Conservation (phyloP, 495 filamentous ascomycete species). For the Daldinia bambusicola region DNA sequence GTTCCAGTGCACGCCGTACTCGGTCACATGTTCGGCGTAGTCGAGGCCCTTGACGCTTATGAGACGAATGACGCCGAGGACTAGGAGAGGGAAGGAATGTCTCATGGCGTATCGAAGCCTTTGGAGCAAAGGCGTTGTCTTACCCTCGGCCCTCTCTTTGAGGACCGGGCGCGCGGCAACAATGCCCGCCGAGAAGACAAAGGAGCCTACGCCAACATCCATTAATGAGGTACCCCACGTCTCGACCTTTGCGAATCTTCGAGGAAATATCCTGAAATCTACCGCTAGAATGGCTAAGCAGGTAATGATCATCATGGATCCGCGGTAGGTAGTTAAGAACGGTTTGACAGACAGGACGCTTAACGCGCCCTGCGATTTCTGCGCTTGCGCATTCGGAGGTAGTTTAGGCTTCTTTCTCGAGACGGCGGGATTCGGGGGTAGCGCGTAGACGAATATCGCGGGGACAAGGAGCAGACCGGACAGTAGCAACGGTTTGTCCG, state of each 20-base stretch:
- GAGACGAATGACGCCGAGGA: constrained; percentile 82
- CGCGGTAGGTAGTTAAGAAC: constrained; percentile 90
- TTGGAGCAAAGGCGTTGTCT: constrained; percentile 57
- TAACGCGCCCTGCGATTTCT: constrained; percentile 45
- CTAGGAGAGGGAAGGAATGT: constrained; percentile 83
- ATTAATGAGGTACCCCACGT: constrained; percentile 98
- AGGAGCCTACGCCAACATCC: constrained; percentile 97
- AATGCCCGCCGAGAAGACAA: constrained; percentile 96
- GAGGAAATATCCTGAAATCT: constrained; percentile 91
- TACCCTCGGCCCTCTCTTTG: constrained; percentile 68
- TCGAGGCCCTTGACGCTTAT: constrained; percentile 93
- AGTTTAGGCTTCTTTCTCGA: constrained; percentile 67
- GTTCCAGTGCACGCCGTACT: constrained; percentile 99
- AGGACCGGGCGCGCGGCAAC: constrained; percentile 89
- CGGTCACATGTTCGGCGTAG: constrained; percentile 96
- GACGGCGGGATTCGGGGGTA: constrained; percentile 52
- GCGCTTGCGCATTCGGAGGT: constrained; percentile 58
- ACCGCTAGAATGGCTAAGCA: constrained; percentile 96
- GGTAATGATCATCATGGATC: constrained; percentile 91
- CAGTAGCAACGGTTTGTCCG: constrained; percentile 76
- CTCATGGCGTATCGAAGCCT: constrained; percentile 72
- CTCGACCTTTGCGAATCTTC: constrained; percentile 96
- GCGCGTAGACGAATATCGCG: constrained; percentile 68
- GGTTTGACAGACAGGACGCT: constrained; percentile 80
- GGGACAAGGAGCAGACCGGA: constrained; percentile 79